Evolutionary conservation across 108 stramenopile species (phyloP), one percentile per base, ranked within the genome.

Genomic region (Skeletonema marinoi): DNA sequence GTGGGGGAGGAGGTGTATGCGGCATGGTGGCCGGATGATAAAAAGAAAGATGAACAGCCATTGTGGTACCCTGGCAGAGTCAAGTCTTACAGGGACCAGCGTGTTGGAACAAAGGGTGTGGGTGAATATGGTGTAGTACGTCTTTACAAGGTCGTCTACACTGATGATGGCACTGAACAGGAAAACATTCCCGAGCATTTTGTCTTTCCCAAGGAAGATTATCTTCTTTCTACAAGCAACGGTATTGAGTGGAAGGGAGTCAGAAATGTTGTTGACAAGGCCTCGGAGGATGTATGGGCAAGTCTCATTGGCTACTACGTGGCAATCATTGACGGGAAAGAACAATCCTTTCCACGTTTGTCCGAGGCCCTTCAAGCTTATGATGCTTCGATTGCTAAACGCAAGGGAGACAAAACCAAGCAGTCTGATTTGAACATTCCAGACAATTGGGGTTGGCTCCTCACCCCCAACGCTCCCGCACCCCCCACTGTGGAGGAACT

Each of bases 1-100:
- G 46, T 63, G 42, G 71, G 71, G 14, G 71, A 73, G 14, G 71
- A 73, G 41, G 71, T 73, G 36, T 63, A 73, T 31, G 71, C 71
- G 33, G 39, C 71, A 10, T 73, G 71, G 71, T 67, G 66, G 66
- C 44, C 66, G 3, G 66, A 46, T 67, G 63, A 64, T 29, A 67
- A 42, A 13, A 31, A 48, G 30, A 6, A 5, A 1, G 39, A 42
- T 16, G 66, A 42, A 5, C 25, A 21, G 61, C 56, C 60, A 19
- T 31, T 44, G 42, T 42, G 61, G 60, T 61, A 41, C 29, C 39
- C 21, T 25, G 71, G 61, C 32, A 29, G 39, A 29, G 61, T 73
- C 6, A 36, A 36, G 54, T 33, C 51, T 14, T 70, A 38, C 54
- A 33, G 21, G n/a, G 68, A 58, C 31, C 17, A 33, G 31, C 33